Evolutionary conservation across 108 stramenopile species (phyloP).

Genomic region (Tribonema minus): DNA sequence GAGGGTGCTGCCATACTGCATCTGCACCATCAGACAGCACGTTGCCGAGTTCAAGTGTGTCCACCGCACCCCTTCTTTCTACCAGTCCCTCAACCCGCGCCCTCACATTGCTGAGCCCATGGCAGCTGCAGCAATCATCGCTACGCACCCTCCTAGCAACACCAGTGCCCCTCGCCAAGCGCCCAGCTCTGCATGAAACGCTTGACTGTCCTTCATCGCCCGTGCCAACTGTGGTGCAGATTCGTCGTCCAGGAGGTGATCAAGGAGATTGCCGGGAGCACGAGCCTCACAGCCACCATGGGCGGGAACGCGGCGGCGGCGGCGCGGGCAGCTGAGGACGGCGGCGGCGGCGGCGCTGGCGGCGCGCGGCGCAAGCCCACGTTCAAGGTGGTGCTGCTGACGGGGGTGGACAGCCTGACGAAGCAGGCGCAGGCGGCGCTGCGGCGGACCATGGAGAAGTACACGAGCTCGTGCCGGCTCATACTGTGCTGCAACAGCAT

Average conservation of each 20-base stretch:
- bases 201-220: too few relatives aligned
- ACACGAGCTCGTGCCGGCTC: constrained; percentile 80
- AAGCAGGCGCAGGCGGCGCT: constrained; percentile 58
- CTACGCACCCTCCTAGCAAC: too few relatives aligned
- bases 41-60: too few relatives aligned
- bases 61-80: too few relatives aligned
- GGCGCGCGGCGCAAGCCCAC: background rate
- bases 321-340: background rate
- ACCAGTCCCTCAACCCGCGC: too few relatives aligned
- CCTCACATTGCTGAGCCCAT: too few relatives aligned
- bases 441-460: constrained; percentile 98
- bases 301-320: background rate
- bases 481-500: constrained; percentile 84
- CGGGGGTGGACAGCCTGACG: constrained; percentile 85
- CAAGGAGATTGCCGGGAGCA: constrained; percentile 86
- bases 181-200: too few relatives aligned
- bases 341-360: background rate
- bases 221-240: too few relatives aligned
- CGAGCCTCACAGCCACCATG: constrained; percentile 1
- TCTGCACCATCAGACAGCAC: too few relatives aligned
- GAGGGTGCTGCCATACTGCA: too few relatives aligned
- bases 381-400: constrained; percentile 86
- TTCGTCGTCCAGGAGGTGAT: constrained; percentile 97
- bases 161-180: too few relatives aligned
- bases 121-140: too few relatives aligned